Evolutionary conservation across 2,329 filamentous ascomycete species (phyloP), one percentile per base, ranked within the genome.

Genomic region (Neofusicoccum ribis): DNA sequence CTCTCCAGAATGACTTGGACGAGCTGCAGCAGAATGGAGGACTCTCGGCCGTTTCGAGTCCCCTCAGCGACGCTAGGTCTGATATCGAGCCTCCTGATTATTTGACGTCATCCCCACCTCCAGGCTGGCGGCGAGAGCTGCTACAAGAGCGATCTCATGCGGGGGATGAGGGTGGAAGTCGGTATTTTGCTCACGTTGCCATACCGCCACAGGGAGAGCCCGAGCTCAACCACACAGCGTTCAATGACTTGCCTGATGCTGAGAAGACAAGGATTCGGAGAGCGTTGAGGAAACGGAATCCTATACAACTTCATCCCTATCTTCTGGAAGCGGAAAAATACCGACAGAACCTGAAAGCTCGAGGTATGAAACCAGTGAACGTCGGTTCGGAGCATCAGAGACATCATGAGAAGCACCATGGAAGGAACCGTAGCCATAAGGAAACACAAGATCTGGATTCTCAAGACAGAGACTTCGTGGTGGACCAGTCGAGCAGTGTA

Each of bases 241-340:
- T 36, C 6, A 31, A 49, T 39, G n/a, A 61, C 11, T 5, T 61
- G 14, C 20, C 39, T 34, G 58, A 61, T 27, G 61, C 49, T 2
- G 61, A 64, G 34, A 23, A 39, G 37, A 46, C 43, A 17, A 43
- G 50, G 20, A 56, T 64, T 17, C 36, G 50, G 27, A 52, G 80
- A 46, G 77, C 72, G 8, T 73, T 83, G 23, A 75, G 82, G n/a
- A 71, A 78, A 51, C 73, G 82, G 9, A 81, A 81, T 52, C 78
- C 81, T 14, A 82, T 82, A 52, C 82, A 84, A 67, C 68, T 84
- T 34, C 79, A 83, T 72, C 82, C 82, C 2, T 84, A 83, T 66
- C 69, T 78, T 23, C 68, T 82, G 23, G 81, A 83, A 56, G 75
- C 75, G 20, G 78, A 80, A 58, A 71, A 75, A 41, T 82, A 83